A percentile compares a stretch with the other conserved stretches of the same genome.
These are phyloP conservation scores for Irpex rosettiformis DNA, from an alignment of 1,284 basidiomycete species.

Conservation along the genomic window DNA sequence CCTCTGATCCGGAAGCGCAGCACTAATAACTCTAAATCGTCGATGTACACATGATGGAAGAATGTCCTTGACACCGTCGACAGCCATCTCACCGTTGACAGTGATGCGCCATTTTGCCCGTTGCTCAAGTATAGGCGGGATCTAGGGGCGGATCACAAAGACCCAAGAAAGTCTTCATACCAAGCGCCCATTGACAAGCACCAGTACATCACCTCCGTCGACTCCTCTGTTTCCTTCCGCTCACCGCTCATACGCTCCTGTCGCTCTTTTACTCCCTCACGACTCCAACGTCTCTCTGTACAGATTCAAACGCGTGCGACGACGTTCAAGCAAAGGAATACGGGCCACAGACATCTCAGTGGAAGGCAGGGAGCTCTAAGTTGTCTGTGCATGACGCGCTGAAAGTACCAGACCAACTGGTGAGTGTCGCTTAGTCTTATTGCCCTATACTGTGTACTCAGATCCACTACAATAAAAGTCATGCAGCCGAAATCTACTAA, in stretches of 20 bases:
- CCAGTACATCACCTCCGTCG: background rate
- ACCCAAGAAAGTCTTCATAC: background rate
- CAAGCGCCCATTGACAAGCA: slow-evolving; percentile 1
- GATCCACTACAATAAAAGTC: background rate
- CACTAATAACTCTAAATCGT: background rate
- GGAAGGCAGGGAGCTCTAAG: background rate
- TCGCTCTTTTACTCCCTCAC: background rate
- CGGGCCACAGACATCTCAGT: background rate
- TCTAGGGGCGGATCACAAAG: background rate
- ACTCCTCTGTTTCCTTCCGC: background rate
- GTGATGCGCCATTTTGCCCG: background rate
- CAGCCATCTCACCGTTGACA: background rate
- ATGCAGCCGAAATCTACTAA: slow-evolving; percentile 32
- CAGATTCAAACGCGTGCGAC: background rate
- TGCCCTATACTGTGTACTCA: background rate
- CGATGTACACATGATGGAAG: background rate
- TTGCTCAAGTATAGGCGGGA: background rate
- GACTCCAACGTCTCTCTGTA: background rate
- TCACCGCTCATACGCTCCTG: background rate
- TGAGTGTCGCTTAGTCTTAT: background rate
- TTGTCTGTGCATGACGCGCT: background rate
- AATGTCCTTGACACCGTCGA: background rate
- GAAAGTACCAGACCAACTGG: background rate
- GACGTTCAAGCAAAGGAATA: background rate
- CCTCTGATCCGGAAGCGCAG: background rate